Conservation (phyloP, 202 grass and related monocot genomes). For the Alloteropsis angusta region DNA sequence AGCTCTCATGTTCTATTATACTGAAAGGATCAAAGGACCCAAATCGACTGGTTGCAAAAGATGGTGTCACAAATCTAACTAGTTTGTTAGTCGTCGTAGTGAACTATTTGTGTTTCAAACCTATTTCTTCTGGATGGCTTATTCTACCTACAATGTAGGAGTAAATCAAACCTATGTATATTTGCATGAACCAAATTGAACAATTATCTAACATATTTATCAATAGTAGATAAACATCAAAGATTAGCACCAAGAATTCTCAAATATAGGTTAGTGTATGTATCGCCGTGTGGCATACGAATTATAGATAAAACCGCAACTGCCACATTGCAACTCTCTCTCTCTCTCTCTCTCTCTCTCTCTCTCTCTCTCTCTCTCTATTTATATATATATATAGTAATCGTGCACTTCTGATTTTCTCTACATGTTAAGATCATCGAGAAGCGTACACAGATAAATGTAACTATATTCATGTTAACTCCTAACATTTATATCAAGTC, state of each 20-base stretch:
- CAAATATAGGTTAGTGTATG: neutral
- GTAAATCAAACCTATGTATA: neutral
- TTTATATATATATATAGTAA: too few relatives aligned
- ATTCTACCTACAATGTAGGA: neutral
- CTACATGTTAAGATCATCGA: too few relatives aligned
- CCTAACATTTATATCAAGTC: too few relatives aligned
- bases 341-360: too few relatives aligned
- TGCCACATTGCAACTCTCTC: neutral
- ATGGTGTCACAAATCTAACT: too few relatives aligned
- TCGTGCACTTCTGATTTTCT: too few relatives aligned
- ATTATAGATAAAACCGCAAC: neutral
- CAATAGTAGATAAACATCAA: neutral
- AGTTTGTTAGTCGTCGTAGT: neutral
- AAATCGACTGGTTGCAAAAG: too few relatives aligned
- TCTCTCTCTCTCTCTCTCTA: too few relatives aligned
- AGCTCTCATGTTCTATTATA: too few relatives aligned
- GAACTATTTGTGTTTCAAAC: neutral
- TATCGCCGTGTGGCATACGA: neutral
- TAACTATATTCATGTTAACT: too few relatives aligned
- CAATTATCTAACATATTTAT: neutral
- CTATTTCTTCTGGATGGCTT: neutral
- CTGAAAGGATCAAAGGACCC: too few relatives aligned
- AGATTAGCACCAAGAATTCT: neutral
- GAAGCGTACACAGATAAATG: too few relatives aligned
- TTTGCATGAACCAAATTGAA: neutral